Base-by-base conservation (phyloP, 202 grass and related monocot species). In the Zizania palustris region DNA sequence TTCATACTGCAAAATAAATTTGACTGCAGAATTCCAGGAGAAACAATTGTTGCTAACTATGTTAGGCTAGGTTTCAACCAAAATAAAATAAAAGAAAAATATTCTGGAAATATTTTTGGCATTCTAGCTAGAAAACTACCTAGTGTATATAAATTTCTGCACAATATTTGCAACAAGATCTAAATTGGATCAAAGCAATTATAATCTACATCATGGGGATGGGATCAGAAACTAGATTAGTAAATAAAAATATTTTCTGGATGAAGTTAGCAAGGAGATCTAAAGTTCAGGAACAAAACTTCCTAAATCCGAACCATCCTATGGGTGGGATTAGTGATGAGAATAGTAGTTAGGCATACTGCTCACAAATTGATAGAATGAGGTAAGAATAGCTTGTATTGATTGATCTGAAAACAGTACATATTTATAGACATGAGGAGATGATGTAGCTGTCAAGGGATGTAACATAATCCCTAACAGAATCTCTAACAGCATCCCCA, bases 11-110 rank as follows among this genome's bases (percentile, higher is more conserved):
- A 55, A 35, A 34, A 69, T 50, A 14, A 12, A 38, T 12, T 18
- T 72, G 39, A 78, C 74, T 45, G 54, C n/a, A 69, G 10, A 80
- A 19, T 36, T 66, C 28, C 35, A 74, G 37, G 19, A 74, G 11
- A 19, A 68, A 21, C 20, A 39, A 67, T 11, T 45, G 35, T 53
- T 69, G 62, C 21, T 42, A 45, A 14, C 49, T 65, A 18, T 65
- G 64, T 11, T 44, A 61, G 14, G 54, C 43, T 35, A 33, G n/a
- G 44, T 67, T 60, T 12, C 5, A 54, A 54, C 5, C 1, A 18
- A 54, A 54, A 41, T 34, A 15, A 14, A 67, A 49, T 28, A 71
- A 37, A 34, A 67, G 33, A 42, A 77, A 28, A 28, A 28, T 28
- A 0, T 5, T 42, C 34, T 42, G 18, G 57, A 67, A 77, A 16